A percentile compares a stretch with the other conserved stretches of the same genome.
These are phyloP conservation scores for Colletotrichum destructivum DNA, from an alignment of 2,329 filamentous ascomycete species.

Conservation along the genomic window DNA sequence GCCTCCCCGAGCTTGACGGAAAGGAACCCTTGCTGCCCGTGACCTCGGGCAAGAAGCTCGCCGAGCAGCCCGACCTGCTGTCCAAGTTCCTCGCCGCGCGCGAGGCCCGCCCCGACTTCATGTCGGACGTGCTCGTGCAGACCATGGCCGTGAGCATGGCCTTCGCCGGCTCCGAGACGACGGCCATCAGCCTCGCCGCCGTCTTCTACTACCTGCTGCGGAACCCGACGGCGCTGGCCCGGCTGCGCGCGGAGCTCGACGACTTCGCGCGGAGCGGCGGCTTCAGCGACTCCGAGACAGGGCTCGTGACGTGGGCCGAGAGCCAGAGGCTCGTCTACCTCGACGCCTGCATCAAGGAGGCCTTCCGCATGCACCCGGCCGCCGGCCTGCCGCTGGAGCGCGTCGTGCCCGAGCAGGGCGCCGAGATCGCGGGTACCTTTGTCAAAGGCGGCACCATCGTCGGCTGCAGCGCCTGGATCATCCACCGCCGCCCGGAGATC, in stretches of 20 bases:
- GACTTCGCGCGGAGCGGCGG: slow-evolving; percentile 66
- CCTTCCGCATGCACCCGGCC: slow-evolving; percentile 82
- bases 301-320: slow-evolving; percentile 79
- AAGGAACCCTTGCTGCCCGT: slow-evolving; percentile 56
- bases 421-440: slow-evolving; percentile 73
- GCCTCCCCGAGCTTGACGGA: slow-evolving; percentile 63
- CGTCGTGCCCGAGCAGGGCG: slow-evolving; percentile 76
- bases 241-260: slow-evolving; percentile 75
- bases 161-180: slow-evolving; percentile 84
- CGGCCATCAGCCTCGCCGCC: slow-evolving; percentile 79
- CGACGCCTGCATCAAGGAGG: slow-evolving; percentile 84
- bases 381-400: slow-evolving; percentile 81
- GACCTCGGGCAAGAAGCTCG: slow-evolving; percentile 54
- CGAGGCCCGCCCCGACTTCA: slow-evolving; percentile 78
- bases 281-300: slow-evolving; percentile 67
- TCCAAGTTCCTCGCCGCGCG: slow-evolving; percentile 81
- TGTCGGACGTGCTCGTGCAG: slow-evolving; percentile 78
- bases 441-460: slow-evolving; percentile 81
- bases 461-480: slow-evolving; percentile 82
- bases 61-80: slow-evolving; percentile 71
- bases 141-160: slow-evolving; percentile 81
- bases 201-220: slow-evolving; percentile 83
- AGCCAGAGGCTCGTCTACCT: slow-evolving; percentile 81
- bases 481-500: slow-evolving; percentile 77
- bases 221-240: slow-evolving; percentile 68